phyloP scores from a whole-genome alignment of 75 land plant genomes.

The Adiantum capillusveneris region DNA sequence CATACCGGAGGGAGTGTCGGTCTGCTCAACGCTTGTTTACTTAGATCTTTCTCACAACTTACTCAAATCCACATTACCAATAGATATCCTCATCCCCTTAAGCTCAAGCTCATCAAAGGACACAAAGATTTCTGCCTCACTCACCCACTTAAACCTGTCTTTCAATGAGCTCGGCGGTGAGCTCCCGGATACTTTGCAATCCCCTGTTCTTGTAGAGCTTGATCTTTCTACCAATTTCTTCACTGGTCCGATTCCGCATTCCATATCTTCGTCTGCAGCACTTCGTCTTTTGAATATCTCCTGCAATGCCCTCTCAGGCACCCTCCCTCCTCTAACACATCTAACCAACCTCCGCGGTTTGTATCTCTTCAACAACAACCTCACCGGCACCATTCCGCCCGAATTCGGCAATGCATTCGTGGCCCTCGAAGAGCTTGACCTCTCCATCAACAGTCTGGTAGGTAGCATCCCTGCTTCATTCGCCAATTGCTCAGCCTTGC shows the following conservation, averaged over 20 bases:
- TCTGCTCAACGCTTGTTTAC: neutral
- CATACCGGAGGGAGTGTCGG: too few relatives aligned
- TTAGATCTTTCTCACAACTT: too few relatives aligned
- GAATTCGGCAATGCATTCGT: constrained; percentile 35
- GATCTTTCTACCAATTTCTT: constrained; percentile 46
- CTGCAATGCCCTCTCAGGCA: too few relatives aligned
- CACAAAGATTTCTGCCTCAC: too few relatives aligned
- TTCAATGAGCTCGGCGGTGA: constrained; percentile 32
- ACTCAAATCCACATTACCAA: too few relatives aligned
- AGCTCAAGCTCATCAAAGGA: too few relatives aligned
- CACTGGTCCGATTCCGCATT: constrained; percentile 44
- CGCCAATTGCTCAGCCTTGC: constrained; percentile 12
- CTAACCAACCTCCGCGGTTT: too few relatives aligned
- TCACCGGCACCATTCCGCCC: constrained; percentile 59
- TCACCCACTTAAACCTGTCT: constrained; percentile 18
- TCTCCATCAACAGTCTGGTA: constrained; percentile 41
- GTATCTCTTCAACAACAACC: constrained; percentile 24
- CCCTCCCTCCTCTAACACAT: constrained; percentile 32
- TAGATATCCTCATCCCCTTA: too few relatives aligned
- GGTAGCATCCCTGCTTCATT: constrained; percentile 38
- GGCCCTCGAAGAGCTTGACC: constrained; percentile 28
- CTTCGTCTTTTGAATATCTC: too few relatives aligned
- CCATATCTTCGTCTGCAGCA: constrained; percentile 17
- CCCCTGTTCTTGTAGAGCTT: constrained; percentile 46
- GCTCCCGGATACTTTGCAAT: constrained; percentile 24